A percentile compares a stretch with the other conserved stretches of the same genome.
Conservation (phyloP, 768 basidiomycete genomes). For the Dendrothele bispora region DNA sequence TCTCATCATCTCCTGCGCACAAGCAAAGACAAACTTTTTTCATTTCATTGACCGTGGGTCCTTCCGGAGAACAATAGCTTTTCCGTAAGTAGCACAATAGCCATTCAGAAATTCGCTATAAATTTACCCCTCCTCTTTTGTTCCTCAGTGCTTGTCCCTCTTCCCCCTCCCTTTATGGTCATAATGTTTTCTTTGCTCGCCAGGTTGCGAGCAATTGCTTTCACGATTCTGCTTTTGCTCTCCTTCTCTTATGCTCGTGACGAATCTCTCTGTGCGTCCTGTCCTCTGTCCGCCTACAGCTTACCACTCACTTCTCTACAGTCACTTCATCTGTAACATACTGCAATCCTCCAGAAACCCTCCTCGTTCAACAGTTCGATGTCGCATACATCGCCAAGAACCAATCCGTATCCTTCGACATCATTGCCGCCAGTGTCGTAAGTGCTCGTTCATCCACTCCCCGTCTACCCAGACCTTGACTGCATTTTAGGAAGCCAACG, state of each 20-base stretch:
- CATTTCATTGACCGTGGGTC: too few species aligned
- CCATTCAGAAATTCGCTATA: too few species aligned
- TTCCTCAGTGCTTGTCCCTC: not conserved
- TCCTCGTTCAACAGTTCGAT: constrained; percentile 80
- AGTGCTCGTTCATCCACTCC: constrained; percentile 28
- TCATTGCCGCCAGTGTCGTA: constrained; percentile 85
- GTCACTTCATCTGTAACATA: constrained; percentile 90
- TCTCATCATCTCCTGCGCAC: too few species aligned
- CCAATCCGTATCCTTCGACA: constrained; percentile 77
- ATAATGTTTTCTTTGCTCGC: constrained; percentile 70
- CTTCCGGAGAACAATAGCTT: constrained; percentile 12
- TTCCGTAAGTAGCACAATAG: constrained; percentile 18
- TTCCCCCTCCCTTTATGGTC: constrained; percentile 23
- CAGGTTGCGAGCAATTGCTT: constrained; percentile 65
- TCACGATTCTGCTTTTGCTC: constrained; percentile 30
- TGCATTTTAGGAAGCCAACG: constrained; percentile 58
- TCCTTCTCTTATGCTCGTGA: constrained; percentile 47
- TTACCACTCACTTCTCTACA: constrained; percentile 26
- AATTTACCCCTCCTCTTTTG: constrained; percentile 3
- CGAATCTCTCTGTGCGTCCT: constrained; percentile 63
- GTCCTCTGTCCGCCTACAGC: constrained; percentile 6
- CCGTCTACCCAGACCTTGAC: constrained; percentile 31
- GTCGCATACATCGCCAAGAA: constrained; percentile 69
- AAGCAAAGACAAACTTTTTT: too few species aligned
- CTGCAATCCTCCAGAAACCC: constrained; percentile 75